Base-by-base conservation (phyloP, 805 yeast species). In the Candida takata region DNA sequence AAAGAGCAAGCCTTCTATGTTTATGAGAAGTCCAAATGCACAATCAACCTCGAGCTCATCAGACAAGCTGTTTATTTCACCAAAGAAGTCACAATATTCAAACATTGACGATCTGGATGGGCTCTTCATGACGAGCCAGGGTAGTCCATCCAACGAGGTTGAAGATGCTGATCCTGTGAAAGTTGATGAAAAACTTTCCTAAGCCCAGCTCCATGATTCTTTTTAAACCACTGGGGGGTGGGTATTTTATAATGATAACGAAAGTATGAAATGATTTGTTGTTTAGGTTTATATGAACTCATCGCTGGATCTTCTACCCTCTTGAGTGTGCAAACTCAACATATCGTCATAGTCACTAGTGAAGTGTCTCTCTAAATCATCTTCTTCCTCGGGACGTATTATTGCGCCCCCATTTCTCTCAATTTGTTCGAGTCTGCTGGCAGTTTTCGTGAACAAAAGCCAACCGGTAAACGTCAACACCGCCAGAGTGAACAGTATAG, bases 381-480 rank as follows among this genome's bases (percentile, higher is more conserved):
- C 46, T 29, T 33, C 43, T 18, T 38, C 33, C 1, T n/a, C n/a
- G n/a, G n/a, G 24, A 26, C n/a, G 31, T 17, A 37, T 14, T 29
- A 35, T 10, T 31, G 18, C 31, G 44, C 36, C 28, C 28, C 31
- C 39, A 31, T 42, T 44, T 41, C 36, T 29, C 31, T 55, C 59
- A 19, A 64, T 25, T 39, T 62, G 62, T 27, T 41, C 31, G 16
- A 64, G 50, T 45, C 61, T 58, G 31, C 56, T 48, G 28, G 49
- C 59, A 1, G 77, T 72, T 41, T 74, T 74, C 29, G 60, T 55
- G 58, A 84, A 87, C 8, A 88, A 68, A 9, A 84, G 38, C 62
- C 74, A 79, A 1, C 92, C 78, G 0, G 90, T 79, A 8, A 64
- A 40, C 1, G 70, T 60, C 6, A 85, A 69, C 0, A 82, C 74